Base-by-base conservation (phyloP, 331 rosid genomes). In the Cydonia oblonga region DNA sequence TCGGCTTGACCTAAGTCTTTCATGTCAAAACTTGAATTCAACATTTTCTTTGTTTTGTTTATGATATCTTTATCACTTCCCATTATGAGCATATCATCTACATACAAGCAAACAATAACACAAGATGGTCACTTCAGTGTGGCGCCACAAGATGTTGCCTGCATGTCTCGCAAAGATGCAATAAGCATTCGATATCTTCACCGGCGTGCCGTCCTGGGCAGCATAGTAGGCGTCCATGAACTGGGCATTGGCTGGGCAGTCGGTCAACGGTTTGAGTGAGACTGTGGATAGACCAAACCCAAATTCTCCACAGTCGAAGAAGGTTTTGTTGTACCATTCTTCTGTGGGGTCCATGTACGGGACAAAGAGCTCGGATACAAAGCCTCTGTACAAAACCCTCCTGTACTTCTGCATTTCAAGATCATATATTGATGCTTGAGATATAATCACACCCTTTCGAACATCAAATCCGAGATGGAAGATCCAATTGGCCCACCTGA, bases 401-500 rank as follows among this genome's bases (percentile, higher is more conserved):
- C 86, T 77, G 12, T 71, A 67, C 58, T 79, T 46, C 33, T 84
- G 69, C 66, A 79, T 62, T 13, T 81, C 86, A 0, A 66, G 28
- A 54, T 90, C 96, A 23, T 81, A 86, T 22, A 90, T 84, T 28
- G 89, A 84, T 22, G 90, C 90, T 2, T 80, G 65, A 12, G 92
- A 87, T 24, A 90, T 83, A 1, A 90, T 67, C 32, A 86, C 69
- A 2, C 96, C 91, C 1, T 76, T 76, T 68, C 86, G 73, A 16
- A 75, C 68, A 61, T 87, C 92, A 14, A 66, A 90, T 71, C 91
- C 87, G 7, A 88, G 2, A 57, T 88, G 92, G 65, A 90, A 86
- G 0, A 7, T 61, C 92, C 96, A 86, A 2, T 90, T 86, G 6
- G 84, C 87, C 96, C 93, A 90, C 25, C 96, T 87, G 76, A 19